A percentile compares a stretch with the other conserved stretches of the same genome.
These are phyloP conservation scores for Diaporthe humulicola DNA, from an alignment of 2,329 filamentous ascomycete species.

Conservation along the genomic window DNA sequence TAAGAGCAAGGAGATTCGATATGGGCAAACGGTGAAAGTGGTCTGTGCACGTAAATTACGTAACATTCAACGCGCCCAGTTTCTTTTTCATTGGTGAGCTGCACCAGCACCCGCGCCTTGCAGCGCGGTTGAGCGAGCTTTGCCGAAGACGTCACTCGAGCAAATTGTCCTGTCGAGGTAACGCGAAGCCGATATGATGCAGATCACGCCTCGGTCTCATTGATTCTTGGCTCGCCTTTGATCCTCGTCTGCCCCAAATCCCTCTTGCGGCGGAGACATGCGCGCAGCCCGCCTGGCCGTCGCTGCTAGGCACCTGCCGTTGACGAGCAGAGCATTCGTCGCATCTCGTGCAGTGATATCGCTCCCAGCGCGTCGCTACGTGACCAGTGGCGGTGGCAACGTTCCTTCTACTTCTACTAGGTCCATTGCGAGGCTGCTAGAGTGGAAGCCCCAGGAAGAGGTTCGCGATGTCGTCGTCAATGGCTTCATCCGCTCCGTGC, in stretches of 20 bases:
- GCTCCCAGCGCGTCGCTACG: conserved; percentile 27
- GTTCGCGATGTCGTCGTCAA: conserved; percentile 71
- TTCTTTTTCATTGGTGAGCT: neutral
- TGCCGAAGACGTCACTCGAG: conserved; percentile 5
- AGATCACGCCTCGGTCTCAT: neutral
- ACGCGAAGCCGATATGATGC: conserved; percentile 11
- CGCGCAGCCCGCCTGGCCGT: conserved; percentile 32
- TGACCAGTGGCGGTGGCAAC: conserved; percentile 41
- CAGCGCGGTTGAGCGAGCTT: too few species aligned
- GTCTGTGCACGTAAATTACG: neutral
- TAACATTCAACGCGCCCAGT: neutral
- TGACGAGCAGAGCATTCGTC: conserved; percentile 6
- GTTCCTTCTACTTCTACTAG: conserved; percentile 54
- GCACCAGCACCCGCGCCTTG: neutral
- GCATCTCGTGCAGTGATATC: neutral
- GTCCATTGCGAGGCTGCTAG: conserved; percentile 69
- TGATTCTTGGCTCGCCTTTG: neutral
- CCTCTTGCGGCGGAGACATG: conserved; percentile 32
- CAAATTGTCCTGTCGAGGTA: conserved; percentile 5
- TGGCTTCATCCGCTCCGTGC: conserved; percentile 86
- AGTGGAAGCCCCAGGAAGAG: conserved; percentile 60
- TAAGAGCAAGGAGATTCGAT: too few species aligned
- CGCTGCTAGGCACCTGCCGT: conserved; percentile 31
- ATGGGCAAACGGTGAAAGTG: conserved; percentile 19
- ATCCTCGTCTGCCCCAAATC: neutral